These are phyloP conservation scores for Protomyces inouyei DNA, from an alignment of 1,139 yeast species.

Conservation along the genomic window DNA sequence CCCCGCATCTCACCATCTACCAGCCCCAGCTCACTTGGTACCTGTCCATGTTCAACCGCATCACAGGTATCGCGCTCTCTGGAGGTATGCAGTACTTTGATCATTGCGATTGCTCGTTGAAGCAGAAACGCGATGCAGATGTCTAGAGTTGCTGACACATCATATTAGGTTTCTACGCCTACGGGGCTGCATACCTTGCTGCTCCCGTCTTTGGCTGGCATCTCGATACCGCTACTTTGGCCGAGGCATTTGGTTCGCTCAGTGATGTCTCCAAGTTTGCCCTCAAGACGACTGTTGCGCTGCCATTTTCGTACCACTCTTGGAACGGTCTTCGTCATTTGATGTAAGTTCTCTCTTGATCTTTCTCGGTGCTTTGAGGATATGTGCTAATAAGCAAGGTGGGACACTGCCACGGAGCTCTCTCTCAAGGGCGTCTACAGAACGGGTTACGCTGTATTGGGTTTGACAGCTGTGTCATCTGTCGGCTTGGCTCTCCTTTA, in stretches of 20 bases:
- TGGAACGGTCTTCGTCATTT: constrained; percentile 88
- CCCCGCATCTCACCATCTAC: constrained; percentile 87
- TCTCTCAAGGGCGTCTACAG: constrained; percentile 53
- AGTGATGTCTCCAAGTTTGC: constrained; percentile 60
- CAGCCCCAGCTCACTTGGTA: constrained; percentile 83
- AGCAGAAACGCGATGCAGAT: constrained; percentile 34
- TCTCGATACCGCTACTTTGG: constrained; percentile 59
- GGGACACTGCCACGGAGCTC: constrained; percentile 28
- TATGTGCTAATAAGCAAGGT: not conserved
- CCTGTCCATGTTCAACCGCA: constrained; percentile 76
- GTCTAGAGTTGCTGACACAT: not conserved
- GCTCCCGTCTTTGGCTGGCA: constrained; percentile 56
- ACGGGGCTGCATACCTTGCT: constrained; percentile 70
- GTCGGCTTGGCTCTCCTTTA: constrained; percentile 43
- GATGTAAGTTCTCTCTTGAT: constrained; percentile 37
- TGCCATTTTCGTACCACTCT: constrained; percentile 81
- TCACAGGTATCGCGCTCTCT: constrained; percentile 81
- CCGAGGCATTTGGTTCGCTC: constrained; percentile 46
- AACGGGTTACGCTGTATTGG: constrained; percentile 84
- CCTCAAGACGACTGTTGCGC: constrained; percentile 64
- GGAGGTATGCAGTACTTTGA: constrained; percentile 41
- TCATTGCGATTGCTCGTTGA: not conserved
- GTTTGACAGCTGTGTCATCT: constrained; percentile 62
- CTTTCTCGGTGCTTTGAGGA: not conserved
- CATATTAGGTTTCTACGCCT: constrained; percentile 51